These are phyloP conservation scores for Botrytis cinerea DNA, from an alignment of 2,329 filamentous ascomycete species.

Conservation along the genomic window DNA sequence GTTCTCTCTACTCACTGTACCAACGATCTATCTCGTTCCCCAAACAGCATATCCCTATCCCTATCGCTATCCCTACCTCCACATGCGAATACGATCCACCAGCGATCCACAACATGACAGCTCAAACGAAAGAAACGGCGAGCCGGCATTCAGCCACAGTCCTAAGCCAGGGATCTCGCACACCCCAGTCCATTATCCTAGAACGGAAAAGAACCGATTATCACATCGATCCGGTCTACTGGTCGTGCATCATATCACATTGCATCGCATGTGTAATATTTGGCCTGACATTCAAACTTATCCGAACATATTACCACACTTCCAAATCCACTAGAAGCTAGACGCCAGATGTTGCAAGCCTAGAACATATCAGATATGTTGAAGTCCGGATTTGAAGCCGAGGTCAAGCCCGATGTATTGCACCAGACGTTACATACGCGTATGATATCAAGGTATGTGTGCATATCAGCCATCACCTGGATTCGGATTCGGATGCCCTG, in stretches of 20 bases:
- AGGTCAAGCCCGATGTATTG: background rate
- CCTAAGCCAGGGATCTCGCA: background rate
- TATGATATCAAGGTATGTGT: background rate
- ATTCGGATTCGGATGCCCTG: background rate
- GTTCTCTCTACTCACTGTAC: background rate
- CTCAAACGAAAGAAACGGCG: constrained; percentile 2
- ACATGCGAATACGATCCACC: background rate
- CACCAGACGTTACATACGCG: background rate
- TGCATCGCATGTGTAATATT: background rate
- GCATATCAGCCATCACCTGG: background rate
- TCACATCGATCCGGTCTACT: background rate
- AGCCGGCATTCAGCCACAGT: constrained; percentile 7
- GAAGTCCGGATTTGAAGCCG: background rate
- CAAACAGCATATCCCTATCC: constrained; percentile 1
- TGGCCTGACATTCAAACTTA: background rate
- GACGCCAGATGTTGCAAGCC: background rate
- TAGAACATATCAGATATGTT: background rate
- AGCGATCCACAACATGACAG: background rate
- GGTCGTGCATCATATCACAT: background rate
- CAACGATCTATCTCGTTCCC: constrained; percentile 1
- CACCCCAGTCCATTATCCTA: background rate
- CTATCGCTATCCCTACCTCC: background rate
- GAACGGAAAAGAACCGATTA: background rate
- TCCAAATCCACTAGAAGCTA: background rate
- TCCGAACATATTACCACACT: background rate